Evolutionary conservation across 2,329 filamentous ascomycete species (phyloP).

Genomic region (Fusarium falciforme): DNA sequence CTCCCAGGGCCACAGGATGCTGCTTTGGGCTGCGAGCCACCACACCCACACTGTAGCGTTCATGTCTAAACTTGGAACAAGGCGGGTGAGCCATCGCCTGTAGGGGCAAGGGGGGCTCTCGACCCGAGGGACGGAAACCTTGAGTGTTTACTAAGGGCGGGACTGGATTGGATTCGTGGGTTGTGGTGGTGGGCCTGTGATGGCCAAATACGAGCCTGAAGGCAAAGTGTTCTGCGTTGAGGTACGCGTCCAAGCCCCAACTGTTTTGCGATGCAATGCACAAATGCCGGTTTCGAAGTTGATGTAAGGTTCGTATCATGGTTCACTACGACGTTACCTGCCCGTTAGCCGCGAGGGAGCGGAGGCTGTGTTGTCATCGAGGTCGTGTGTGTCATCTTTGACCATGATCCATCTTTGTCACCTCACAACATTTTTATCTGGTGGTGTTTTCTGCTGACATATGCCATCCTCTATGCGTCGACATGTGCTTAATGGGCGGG

Average conservation of each 20-base stretch:
- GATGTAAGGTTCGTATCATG: conserved; percentile 1
- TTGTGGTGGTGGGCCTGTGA: conserved; percentile 22
- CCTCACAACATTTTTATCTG: neutral
- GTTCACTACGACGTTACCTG: neutral
- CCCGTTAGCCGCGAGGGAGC: neutral
- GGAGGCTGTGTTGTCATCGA: conserved; percentile 10
- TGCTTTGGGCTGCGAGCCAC: neutral
- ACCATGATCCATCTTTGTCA: neutral
- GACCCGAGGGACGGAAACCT: conserved; percentile 29
- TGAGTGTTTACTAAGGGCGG: conserved; percentile 34
- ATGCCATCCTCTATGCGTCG: neutral
- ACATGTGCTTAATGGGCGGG: conserved; percentile 1
- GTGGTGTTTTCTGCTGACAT: conserved; percentile 1
- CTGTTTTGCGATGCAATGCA: conserved; percentile 8
- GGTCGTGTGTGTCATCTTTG: neutral
- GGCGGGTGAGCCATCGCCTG: conserved; percentile 33
- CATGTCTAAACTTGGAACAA: conserved; percentile 40
- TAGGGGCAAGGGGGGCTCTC: conserved; percentile 35
- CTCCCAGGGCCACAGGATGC: neutral
- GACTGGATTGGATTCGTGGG: conserved; percentile 24
- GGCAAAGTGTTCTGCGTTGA: conserved; percentile 11
- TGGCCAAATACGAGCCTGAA: conserved; percentile 34
- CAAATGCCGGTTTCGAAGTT: conserved; percentile 12
- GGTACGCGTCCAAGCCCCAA: conserved; percentile 25
- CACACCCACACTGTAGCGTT: conserved; percentile 23